Evolutionary conservation across 495 filamentous ascomycete species (phyloP).

Genomic region (Pseudotulostoma volvatum): DNA sequence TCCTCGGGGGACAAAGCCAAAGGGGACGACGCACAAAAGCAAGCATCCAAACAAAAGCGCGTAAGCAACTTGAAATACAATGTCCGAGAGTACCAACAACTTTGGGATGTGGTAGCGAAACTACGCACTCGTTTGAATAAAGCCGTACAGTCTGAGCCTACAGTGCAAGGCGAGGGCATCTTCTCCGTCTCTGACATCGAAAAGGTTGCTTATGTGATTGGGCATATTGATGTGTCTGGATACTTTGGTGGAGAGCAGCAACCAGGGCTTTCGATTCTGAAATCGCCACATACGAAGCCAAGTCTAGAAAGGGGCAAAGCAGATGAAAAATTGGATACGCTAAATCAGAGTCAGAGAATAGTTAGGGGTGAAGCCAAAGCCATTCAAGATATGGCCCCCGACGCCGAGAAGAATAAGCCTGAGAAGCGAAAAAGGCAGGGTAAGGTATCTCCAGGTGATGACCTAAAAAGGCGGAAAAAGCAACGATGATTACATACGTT

Average conservation of each 20-base stretch:
- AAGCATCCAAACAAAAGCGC: constrained; percentile 13
- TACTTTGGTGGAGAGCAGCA: constrained; percentile 8
- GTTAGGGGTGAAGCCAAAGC: no score
- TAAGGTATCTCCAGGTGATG: no score
- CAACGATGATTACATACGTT: no score
- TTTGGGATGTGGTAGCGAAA: constrained; percentile 30
- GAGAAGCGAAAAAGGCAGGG: no score
- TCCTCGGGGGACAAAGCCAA: constrained; percentile 2
- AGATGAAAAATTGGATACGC: no score
- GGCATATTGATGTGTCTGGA: constrained; percentile 18
- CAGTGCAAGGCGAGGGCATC: constrained; percentile 2
- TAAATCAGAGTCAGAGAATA: no score
- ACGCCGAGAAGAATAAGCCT: no score
- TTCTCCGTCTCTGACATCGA: constrained; percentile 46
- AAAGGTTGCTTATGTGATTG: constrained; percentile 46
- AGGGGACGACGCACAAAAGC: constrained; percentile 20
- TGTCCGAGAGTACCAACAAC: constrained; percentile 39
- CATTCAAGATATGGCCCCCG: no score
- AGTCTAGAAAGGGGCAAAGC: no score
- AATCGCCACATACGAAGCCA: no score
- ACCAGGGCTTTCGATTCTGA: no score
- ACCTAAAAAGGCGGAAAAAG: no score
- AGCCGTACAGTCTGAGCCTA: constrained; percentile 1
- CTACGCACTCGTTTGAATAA: constrained; percentile 30
- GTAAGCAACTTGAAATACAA: constrained; percentile 45